Percentiles rank a stretch among this genome's conserved stretches.
phyloP scores from a whole-genome alignment of 2,329 filamentous ascomycete species.

The Hirsutella thompsonii region DNA sequence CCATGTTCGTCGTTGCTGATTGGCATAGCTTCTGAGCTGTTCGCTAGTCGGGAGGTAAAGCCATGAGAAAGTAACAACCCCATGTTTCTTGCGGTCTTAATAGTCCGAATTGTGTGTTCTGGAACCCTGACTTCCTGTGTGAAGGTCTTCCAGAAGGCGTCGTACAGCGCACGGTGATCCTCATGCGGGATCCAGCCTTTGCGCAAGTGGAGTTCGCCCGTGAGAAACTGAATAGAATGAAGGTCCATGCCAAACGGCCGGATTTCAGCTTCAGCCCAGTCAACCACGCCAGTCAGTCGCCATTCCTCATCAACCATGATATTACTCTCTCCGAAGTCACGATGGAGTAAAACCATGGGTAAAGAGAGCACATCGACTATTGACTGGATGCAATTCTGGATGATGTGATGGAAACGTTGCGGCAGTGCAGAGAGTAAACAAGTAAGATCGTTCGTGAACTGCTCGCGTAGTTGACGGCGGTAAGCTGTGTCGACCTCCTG shows the following conservation, averaged over 20 bases:
- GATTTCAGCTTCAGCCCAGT: constrained; percentile 27
- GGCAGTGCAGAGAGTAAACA: constrained; percentile 19
- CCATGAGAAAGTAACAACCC: constrained; percentile 20
- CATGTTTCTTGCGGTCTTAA: constrained; percentile 18
- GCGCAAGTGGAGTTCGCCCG: constrained; percentile 19
- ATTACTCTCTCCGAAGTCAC: constrained; percentile 24
- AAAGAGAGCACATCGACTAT: constrained; percentile 21
- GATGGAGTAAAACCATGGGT: constrained; percentile 25
- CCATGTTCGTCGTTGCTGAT: constrained; percentile 23
- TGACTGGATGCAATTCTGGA: constrained; percentile 16
- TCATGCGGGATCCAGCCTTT: constrained; percentile 20
- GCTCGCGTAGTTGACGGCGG: constrained; percentile 10
- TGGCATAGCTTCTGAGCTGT: constrained; percentile 18
- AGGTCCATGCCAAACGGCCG: constrained; percentile 26
- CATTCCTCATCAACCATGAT: constrained; percentile 24
- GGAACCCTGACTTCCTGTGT: constrained; percentile 14
- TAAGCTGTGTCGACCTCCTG: constrained; percentile 15
- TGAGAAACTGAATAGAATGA: constrained; percentile 19
- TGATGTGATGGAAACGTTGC: constrained; percentile 17
- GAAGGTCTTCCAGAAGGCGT: constrained; percentile 21
- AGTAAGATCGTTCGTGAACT: constrained; percentile 17
- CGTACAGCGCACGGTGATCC: constrained; percentile 16
- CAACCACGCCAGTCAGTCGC: constrained; percentile 24
- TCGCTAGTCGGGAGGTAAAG: constrained; percentile 22
- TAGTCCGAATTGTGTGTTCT: constrained; percentile 11